Evolutionary conservation across 1,284 basidiomycete genomes (phyloP).

Genomic region (Pseudozyma thailandica): DNA sequence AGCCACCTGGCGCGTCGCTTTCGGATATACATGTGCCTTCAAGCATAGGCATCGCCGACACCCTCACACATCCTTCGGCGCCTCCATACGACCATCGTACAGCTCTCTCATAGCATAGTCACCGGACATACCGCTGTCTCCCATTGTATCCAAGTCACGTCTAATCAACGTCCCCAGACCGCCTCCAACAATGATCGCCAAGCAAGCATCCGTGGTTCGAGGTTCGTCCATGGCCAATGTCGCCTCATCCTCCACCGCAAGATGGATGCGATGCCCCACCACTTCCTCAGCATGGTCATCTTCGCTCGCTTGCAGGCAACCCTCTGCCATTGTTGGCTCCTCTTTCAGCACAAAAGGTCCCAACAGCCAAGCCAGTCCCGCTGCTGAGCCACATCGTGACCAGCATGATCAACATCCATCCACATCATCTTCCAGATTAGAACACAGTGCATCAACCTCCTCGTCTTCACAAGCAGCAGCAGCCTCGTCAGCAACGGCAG

Average conservation of each 20-base stretch:
- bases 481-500: conserved; percentile 8
- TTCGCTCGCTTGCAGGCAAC: background rate
- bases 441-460: conserved; percentile 6
- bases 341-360: conserved; percentile 32
- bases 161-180: background rate
- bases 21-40: background rate
- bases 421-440: conserved; percentile 17
- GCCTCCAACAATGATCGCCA: conserved; percentile 25
- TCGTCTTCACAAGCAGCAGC: too few species aligned
- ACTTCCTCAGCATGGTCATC: conserved; percentile 9
- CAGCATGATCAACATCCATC: conserved; percentile 25
- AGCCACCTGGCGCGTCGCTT: too few species aligned
- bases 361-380: conserved; percentile 36
- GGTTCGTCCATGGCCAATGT: conserved; percentile 22
- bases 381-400: conserved; percentile 33
- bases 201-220: conserved; percentile 28
- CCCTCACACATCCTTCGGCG: conserved; percentile 2
- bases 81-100: background rate
- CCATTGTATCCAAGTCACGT: background rate
- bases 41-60: background rate
- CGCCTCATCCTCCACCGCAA: conserved; percentile 16
- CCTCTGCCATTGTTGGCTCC: conserved; percentile 1
- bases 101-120: too few species aligned
- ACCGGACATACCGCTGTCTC: background rate
- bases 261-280: conserved; percentile 15